Evolutionary conservation across 2,329 filamentous ascomycete genomes (phyloP), one percentile per base, ranked within the genome.

Genomic region (Fusarium duplospermum): DNA sequence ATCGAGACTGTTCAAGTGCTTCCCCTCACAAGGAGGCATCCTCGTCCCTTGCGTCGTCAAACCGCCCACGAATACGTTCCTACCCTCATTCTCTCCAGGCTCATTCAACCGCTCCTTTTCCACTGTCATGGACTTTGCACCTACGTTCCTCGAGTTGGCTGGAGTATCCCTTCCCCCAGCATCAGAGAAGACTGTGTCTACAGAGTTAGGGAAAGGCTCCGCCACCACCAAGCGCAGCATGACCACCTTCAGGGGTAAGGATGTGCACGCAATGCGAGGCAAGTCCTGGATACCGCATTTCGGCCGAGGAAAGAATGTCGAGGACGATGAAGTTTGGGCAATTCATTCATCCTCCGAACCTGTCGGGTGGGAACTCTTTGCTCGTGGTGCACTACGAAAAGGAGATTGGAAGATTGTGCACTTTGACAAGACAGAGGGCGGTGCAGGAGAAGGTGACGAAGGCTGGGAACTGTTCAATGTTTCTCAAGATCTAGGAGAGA

Each of bases 231-330:
- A 13, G n/a, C 52, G 52, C 29, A 56, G 40, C n/a, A 66, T 36
- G 24, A 62, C 66, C 1, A 78, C 67, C 4, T 86, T 82, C 76
- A 78, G 80, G 35, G 86, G 84, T 6, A 84, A 87, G 4, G 82
- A 86, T 61, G 79, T 90, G 16, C 87, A 88, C 4, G 77, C 81
- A 4, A 86, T 89, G 84, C 86, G 88, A n/a, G 88, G 87, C 7
- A 73, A 66, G 59, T 73, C 70, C 24, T 76, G 71, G 72, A 72
- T 56, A 4, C 52, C 52, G 20, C 27, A 56, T 11, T 56, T 56
- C 8, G 52, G 6, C 8, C n/a, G 27, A 14, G 52, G 52, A 33
- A 56, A 56, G 52, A 56, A 33, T 3, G 6, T 33, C 4, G 52
- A 56, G 29, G 11, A 56, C 2, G 29, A 33, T 14, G 52, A 56